Conservation (phyloP, 352 stramenopile species). For the Pythium myriotylum region DNA sequence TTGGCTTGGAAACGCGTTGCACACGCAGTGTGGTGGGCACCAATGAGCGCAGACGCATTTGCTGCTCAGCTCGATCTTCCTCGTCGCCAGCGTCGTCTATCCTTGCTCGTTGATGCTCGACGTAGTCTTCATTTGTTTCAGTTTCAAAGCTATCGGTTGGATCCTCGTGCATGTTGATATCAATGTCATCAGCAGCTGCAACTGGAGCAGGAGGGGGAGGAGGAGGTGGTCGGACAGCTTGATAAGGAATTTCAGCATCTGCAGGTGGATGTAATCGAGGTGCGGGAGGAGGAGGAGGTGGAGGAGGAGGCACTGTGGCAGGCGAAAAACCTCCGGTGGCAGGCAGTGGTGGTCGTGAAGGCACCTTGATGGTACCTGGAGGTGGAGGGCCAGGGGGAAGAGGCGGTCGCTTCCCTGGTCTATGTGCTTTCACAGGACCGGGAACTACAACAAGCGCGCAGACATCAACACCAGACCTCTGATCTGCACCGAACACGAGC, state of each 20-base stretch:
- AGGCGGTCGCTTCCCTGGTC: constrained; percentile 66
- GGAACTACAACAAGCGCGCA: background rate
- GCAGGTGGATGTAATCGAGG: constrained; percentile 5
- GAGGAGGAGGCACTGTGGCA: constrained; percentile 2
- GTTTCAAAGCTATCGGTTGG: constrained; percentile 13
- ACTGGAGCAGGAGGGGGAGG: constrained; percentile 19
- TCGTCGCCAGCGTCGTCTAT: constrained; percentile 24
- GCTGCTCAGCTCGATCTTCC: constrained; percentile 41
- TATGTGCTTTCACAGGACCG: constrained; percentile 11
- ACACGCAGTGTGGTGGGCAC: constrained; percentile 64
- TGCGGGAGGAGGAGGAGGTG: background rate
- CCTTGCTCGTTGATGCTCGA: constrained; percentile 9
- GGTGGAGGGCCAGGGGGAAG: constrained; percentile 56
- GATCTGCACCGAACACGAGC: background rate
- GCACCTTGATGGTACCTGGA: constrained; percentile 63
- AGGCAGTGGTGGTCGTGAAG: constrained; percentile 56
- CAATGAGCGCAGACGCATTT: constrained; percentile 52
- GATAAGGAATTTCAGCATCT: constrained; percentile 1
- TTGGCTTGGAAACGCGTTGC: constrained; percentile 31
- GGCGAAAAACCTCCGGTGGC: constrained; percentile 17
- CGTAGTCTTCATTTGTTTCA: background rate
- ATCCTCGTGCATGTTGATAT: constrained; percentile 7
- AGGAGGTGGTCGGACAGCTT: constrained; percentile 3
- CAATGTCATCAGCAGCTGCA: background rate
- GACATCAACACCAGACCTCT: too few relatives aligned